Evolutionary conservation across 441 rosid species (phyloP).

Genomic region (Adansonia grandidieri): DNA sequence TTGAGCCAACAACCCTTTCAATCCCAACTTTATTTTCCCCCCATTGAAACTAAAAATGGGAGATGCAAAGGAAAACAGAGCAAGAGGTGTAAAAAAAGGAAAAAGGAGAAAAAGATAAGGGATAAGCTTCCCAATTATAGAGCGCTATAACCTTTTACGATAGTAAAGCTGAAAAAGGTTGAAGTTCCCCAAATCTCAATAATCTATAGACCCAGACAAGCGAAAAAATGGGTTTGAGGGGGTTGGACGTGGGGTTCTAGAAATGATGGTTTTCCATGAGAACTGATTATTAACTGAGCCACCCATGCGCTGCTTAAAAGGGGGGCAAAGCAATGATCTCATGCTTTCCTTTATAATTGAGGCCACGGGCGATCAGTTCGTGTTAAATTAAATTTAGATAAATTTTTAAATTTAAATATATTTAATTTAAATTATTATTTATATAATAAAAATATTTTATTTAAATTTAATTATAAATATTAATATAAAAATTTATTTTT

Average conservation of each 20-base stretch:
- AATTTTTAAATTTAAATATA: no score
- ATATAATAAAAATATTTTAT: no score
- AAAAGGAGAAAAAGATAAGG: background rate
- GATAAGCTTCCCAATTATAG: background rate
- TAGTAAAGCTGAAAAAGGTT: background rate
- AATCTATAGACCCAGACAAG: background rate
- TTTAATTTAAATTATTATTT: no score
- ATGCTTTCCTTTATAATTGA: no score
- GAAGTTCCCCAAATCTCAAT: background rate
- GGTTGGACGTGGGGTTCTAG: background rate
- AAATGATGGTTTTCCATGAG: constrained; percentile 15
- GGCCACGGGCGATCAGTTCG: no score
- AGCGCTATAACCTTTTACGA: background rate
- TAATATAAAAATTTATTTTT: no score
- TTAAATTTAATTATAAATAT: no score
- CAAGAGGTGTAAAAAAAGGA: background rate
- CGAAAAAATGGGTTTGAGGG: background rate
- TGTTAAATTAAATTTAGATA: no score
- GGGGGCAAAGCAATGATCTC: constrained; percentile 17
- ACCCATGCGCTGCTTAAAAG: constrained; percentile 21
- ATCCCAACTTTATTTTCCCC: background rate
- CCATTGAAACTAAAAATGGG: background rate
- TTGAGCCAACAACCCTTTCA: background rate
- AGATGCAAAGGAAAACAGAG: background rate
- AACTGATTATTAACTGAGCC: constrained; percentile 24